These are phyloP conservation scores for Fabrea salina DNA, from an alignment of 169 alveolate species.

Conservation along the genomic window DNA sequence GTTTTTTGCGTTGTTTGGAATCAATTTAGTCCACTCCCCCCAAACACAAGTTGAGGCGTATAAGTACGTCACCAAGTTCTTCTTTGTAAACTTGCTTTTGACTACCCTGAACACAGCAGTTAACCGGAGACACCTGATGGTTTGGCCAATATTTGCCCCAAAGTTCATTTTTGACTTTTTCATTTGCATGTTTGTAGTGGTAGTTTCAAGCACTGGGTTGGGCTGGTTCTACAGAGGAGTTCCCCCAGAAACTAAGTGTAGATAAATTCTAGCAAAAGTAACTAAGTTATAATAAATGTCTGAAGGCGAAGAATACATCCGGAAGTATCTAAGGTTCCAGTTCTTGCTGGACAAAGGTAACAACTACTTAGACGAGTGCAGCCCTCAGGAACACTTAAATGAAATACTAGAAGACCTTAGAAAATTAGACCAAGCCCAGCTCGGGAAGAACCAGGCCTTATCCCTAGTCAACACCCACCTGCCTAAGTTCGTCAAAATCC, in stretches of 20 bases:
- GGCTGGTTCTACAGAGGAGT: too few species aligned
- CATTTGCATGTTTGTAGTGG: too few species aligned
- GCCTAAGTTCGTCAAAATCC: background rate
- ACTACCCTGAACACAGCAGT: conserved; percentile 4
- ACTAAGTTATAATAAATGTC: conserved; percentile 28
- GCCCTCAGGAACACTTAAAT: background rate
- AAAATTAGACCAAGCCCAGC: background rate
- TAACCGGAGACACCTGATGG: conserved; percentile 28
- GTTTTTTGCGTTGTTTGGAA: background rate
- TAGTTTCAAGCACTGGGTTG: too few species aligned
- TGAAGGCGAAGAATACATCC: conserved; percentile 9
- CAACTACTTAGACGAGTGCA: conserved; percentile 23
- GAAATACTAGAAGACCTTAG: background rate
- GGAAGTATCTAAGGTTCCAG: background rate
- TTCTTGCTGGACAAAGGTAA: background rate
- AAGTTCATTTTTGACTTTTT: background rate
- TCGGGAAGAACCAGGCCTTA: background rate
- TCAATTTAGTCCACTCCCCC: background rate
- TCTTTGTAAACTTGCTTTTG: background rate
- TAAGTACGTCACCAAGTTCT: background rate
- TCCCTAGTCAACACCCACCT: background rate
- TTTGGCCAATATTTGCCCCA: conserved; percentile 32
- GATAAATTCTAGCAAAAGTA: too few species aligned
- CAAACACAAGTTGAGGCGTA: background rate
- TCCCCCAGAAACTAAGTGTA: too few species aligned